phyloP scores from a whole-genome alignment of 495 filamentous ascomycete genomes.

The Daldinia concentrica region DNA sequence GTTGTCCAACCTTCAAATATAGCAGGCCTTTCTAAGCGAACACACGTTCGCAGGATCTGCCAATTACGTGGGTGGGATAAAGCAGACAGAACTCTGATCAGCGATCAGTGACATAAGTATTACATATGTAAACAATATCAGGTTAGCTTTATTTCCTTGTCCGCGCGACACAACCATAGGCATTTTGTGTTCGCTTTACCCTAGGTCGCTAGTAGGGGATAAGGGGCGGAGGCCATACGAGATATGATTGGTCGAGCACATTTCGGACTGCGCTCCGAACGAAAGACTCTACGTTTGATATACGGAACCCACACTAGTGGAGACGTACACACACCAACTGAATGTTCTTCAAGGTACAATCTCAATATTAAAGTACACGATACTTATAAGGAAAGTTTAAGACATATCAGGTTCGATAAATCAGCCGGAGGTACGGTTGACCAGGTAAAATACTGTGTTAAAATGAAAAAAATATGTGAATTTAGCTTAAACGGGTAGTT shows the following conservation, averaged over 20 bases:
- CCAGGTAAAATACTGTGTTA: too few relatives aligned
- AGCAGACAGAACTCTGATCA: conserved; percentile 10
- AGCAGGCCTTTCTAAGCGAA: conserved; percentile 4
- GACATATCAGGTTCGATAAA: neutral
- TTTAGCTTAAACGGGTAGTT: too few relatives aligned
- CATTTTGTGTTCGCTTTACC: conserved; percentile 6
- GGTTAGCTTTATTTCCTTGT: neutral
- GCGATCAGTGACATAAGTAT: conserved; percentile 27
- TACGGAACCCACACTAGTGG: conserved; percentile 17
- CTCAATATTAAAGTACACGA: neutral
- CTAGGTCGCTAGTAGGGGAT: neutral
- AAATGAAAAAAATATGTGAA: too few relatives aligned
- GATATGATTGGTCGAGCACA: conserved; percentile 12
- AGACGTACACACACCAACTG: neutral
- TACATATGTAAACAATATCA: neutral
- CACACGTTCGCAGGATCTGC: neutral
- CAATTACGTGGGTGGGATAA: conserved; percentile 2
- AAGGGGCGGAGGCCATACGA: conserved; percentile 3
- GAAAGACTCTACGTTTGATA: conserved; percentile 10
- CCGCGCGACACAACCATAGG: neutral
- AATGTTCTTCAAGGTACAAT: neutral
- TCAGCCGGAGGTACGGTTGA: too few relatives aligned
- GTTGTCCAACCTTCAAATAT: neutral
- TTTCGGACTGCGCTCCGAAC: conserved; percentile 15
- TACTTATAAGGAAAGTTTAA: neutral